A percentile compares a stretch with the other conserved stretches of the same genome.
phyloP scores from a whole-genome alignment of 768 basidiomycete species.

The Xerocomus potaroensis region DNA sequence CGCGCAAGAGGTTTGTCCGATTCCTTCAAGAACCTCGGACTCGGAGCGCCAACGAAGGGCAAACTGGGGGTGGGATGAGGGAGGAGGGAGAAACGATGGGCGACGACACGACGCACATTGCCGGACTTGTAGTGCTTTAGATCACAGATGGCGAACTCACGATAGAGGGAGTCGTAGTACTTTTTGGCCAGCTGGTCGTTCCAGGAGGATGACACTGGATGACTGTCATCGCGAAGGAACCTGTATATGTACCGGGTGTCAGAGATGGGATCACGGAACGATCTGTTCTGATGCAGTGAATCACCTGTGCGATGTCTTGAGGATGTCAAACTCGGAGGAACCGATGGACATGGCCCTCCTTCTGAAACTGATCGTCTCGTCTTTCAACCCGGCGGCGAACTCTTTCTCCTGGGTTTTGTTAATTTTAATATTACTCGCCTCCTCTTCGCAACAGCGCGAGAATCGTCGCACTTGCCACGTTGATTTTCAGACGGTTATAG shows the following conservation, averaged over 20 bases:
- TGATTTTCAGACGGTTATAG: too few relatives aligned
- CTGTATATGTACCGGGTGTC: too few relatives aligned
- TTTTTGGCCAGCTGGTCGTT: constrained; percentile 83
- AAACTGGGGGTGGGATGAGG: constrained; percentile 45
- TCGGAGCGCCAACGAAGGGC: constrained; percentile 94
- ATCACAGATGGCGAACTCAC: constrained; percentile 90
- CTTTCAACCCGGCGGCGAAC: too few relatives aligned
- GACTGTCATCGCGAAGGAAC: constrained; percentile 63
- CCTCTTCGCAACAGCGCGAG: too few relatives aligned
- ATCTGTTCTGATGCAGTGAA: too few relatives aligned
- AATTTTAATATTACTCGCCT: too few relatives aligned
- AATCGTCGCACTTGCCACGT: too few relatives aligned
- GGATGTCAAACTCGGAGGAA: constrained; percentile 78
- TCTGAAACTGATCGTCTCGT: constrained; percentile 1
- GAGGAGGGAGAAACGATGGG: not conserved
- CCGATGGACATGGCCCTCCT: too few relatives aligned
- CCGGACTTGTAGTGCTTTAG: constrained; percentile 95
- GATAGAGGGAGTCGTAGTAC: constrained; percentile 84
- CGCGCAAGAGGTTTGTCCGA: constrained; percentile 84
- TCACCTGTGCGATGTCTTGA: constrained; percentile 70
- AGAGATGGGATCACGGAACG: too few relatives aligned
- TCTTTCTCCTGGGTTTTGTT: too few relatives aligned
- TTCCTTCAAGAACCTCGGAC: constrained; percentile 78
- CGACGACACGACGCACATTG: constrained; percentile 52
- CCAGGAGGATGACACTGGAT: constrained; percentile 44